Conservation (phyloP, 176 grass and related monocot genomes). For the Hordeum vulgare region MorexV3_pseudomolecules_assembly NC_058523.1:381070063-381070562, state of each 20-base stretch:
- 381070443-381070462: too few species aligned
- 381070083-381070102: neutral
- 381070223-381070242: neutral
- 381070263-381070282: neutral
- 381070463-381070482: too few species aligned
- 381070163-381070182: neutral
- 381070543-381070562: too few species aligned
- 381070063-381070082: neutral
- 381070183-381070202: neutral
- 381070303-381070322: neutral
- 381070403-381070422: neutral
- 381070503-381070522: too few species aligned
- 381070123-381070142: neutral
- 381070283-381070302: neutral
- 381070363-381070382: neutral
- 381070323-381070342: neutral
- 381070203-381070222: neutral
- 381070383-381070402: neutral
- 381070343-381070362: slow-evolving; percentile 7
- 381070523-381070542: too few species aligned
- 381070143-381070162: neutral
- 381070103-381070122: neutral
- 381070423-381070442: too few species aligned
- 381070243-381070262: neutral
- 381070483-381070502: too few species aligned